phyloP scores from a whole-genome alignment of 1,284 basidiomycete genomes.

The Mycena sp. region DNA sequence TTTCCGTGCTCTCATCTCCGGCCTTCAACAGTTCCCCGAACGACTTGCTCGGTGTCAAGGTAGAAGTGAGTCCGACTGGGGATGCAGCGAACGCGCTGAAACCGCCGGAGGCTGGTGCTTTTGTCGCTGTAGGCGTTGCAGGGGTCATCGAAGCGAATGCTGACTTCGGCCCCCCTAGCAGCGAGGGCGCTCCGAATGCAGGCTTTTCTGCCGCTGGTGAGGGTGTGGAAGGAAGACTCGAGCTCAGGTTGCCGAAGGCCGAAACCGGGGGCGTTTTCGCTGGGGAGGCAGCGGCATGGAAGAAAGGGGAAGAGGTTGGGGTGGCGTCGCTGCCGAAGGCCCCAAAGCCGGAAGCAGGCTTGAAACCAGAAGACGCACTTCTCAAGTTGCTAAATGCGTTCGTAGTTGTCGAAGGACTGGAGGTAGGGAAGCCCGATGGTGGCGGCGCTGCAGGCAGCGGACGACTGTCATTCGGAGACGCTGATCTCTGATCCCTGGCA shows the following conservation, averaged over 20 bases:
- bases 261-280: constrained; percentile 42
- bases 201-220: constrained; percentile 37
- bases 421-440: constrained; percentile 12
- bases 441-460: constrained; percentile 14
- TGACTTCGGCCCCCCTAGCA: constrained; percentile 48
- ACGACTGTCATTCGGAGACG: constrained; percentile 20
- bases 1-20: constrained; percentile 14
- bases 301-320: constrained; percentile 60
- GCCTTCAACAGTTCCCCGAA: constrained; percentile 54
- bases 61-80: constrained; percentile 54
- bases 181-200: constrained; percentile 51
- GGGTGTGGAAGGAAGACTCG: constrained; percentile 32
- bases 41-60: constrained; percentile 48
- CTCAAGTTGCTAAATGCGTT: constrained; percentile 27
- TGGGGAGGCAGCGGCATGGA: constrained; percentile 48
- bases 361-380: constrained; percentile 28
- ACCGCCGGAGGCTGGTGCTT: constrained; percentile 42
- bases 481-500: constrained; percentile 4
- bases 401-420: constrained; percentile 1
- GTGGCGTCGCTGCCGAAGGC: constrained; percentile 44
- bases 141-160: constrained; percentile 41
- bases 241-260: constrained; percentile 43
- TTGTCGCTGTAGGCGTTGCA: constrained; percentile 41
- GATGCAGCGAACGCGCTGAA: constrained; percentile 60
- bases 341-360: constrained; percentile 38